Evolutionary conservation across 805 yeast genomes (phyloP).

Genomic region (Metschnikowia corniflorae): DNA sequence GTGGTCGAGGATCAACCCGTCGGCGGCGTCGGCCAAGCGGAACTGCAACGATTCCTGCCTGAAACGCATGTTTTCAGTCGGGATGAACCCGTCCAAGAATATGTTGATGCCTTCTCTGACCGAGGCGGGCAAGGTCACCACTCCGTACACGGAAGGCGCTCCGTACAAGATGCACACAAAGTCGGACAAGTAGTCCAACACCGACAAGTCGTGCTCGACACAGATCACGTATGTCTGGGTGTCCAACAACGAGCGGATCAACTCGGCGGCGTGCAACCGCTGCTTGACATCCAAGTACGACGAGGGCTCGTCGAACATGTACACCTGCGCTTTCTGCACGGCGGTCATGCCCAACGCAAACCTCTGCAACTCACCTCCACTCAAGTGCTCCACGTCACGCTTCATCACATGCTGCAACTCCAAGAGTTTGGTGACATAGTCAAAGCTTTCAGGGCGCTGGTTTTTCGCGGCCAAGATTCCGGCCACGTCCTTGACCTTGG

Average conservation of each 20-base stretch:
- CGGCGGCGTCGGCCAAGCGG: constrained; percentile 87
- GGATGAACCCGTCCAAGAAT: constrained; percentile 96
- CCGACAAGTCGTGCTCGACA: constrained; percentile 98
- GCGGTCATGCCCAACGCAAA: constrained; percentile 97
- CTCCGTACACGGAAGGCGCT: constrained; percentile 98
- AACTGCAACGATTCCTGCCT: constrained; percentile 95
- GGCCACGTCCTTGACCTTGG: constrained; percentile 83
- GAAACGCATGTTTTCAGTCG: constrained; percentile 94
- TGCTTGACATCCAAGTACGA: constrained; percentile 98
- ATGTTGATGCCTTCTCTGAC: constrained; percentile 99
- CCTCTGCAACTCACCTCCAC: constrained; percentile 99
- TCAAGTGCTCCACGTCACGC: constrained; percentile 85
- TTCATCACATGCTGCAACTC: constrained; percentile 73
- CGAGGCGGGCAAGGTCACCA: constrained; percentile 91
- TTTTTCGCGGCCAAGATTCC: constrained; percentile 72
- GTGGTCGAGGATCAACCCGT: constrained; percentile 70
- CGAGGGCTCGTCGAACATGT: constrained; percentile 99
- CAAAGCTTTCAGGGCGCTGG: constrained; percentile 67
- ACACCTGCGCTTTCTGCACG: constrained; percentile 90
- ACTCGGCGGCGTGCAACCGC: constrained; percentile 95
- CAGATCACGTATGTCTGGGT: constrained; percentile 85
- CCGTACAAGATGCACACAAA: constrained; percentile 96
- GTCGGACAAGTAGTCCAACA: constrained; percentile 93
- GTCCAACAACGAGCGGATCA: constrained; percentile 79
- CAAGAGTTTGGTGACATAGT: constrained; percentile 61